phyloP scores from a whole-genome alignment of 2,329 filamentous ascomycete genomes.

The Fonsecaea pedrosoi region DNA sequence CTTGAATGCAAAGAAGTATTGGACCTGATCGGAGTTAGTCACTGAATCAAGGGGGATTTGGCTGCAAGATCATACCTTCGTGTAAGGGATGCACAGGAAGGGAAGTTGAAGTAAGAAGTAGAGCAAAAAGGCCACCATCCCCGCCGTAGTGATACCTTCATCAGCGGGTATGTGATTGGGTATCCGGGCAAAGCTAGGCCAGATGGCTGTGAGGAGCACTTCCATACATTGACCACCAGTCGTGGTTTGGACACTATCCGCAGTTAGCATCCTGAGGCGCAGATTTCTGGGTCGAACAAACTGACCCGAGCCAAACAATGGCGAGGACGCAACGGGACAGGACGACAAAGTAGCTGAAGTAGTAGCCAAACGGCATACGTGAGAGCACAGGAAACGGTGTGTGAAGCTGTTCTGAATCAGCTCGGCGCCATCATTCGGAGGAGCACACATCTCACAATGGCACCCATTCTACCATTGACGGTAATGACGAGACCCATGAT shows the following conservation, averaged over 20 bases:
- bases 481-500: conserved; percentile 66
- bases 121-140: conserved; percentile 54
- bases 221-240: conserved; percentile 37
- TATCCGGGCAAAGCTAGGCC: conserved; percentile 54
- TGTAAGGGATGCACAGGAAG: conserved; percentile 49
- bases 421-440: conserved; percentile 15
- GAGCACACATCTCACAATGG: conserved; percentile 40
- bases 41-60: not conserved
- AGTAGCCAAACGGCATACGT: conserved; percentile 64
- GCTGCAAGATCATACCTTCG: conserved; percentile 11
- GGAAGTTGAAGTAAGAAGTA: conserved; percentile 56
- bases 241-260: conserved; percentile 35
- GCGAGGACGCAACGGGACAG: conserved; percentile 61
- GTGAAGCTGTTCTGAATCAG: conserved; percentile 49
- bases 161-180: conserved; percentile 51
- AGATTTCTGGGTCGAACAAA: conserved; percentile 58
- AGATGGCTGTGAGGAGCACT: conserved; percentile 52
- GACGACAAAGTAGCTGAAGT: conserved; percentile 62
- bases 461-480: conserved; percentile 63
- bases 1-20: conserved; percentile 38
- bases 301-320: conserved; percentile 59
- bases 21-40: conserved; percentile 22
- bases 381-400: conserved; percentile 64
- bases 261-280: conserved; percentile 50
- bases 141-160: conserved; percentile 55